Percentiles rank a stretch among this genome's conserved stretches.
Conservation (phyloP, 2,329 filamentous ascomycete species). For the Aspergillus intermedius region DNA sequence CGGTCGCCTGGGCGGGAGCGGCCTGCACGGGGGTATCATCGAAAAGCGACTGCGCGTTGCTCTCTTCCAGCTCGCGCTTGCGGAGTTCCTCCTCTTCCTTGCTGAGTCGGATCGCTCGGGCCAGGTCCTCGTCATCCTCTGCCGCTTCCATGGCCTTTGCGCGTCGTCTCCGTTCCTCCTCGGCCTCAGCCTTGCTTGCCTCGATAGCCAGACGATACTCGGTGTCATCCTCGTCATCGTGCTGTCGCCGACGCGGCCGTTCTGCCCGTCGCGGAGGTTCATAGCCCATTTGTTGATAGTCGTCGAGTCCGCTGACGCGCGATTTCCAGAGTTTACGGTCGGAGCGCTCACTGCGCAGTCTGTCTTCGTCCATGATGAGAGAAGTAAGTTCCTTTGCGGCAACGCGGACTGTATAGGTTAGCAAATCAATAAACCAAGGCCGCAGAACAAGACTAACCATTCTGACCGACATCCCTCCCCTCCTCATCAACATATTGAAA, state of each 20-base stretch:
- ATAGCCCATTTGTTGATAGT: constrained; percentile 45
- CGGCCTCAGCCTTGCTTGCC: constrained; percentile 90
- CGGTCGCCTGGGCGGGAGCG: constrained; percentile 70
- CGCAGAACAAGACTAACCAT: constrained; percentile 58
- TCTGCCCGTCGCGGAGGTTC: constrained; percentile 33
- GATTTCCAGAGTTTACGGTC: constrained; percentile 97
- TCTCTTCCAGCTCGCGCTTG: constrained; percentile 77
- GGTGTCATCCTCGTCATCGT: constrained; percentile 73
- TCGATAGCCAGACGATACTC: constrained; percentile 89
- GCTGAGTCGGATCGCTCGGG: constrained; percentile 91
- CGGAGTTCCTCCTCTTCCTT: constrained; percentile 84
- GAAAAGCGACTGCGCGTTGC: constrained; percentile 80
- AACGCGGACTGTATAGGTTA: constrained; percentile 63
- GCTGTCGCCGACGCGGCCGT: constrained; percentile 45
- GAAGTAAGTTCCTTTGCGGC: constrained; percentile 94
- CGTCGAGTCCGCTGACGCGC: constrained; percentile 86
- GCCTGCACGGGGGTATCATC: constrained; percentile 63
- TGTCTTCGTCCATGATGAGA: constrained; percentile 86
- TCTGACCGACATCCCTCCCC: constrained; percentile 88
- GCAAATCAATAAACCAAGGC: constrained; percentile 3
- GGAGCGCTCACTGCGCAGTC: constrained; percentile 78
- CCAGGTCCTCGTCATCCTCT: constrained; percentile 83
- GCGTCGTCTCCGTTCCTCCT: constrained; percentile 77
- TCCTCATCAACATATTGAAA: constrained; percentile 97
- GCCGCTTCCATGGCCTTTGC: constrained; percentile 48